Evolutionary conservation across 805 yeast genomes (phyloP).

Genomic region (Sugiyamaella valdiviana): DNA sequence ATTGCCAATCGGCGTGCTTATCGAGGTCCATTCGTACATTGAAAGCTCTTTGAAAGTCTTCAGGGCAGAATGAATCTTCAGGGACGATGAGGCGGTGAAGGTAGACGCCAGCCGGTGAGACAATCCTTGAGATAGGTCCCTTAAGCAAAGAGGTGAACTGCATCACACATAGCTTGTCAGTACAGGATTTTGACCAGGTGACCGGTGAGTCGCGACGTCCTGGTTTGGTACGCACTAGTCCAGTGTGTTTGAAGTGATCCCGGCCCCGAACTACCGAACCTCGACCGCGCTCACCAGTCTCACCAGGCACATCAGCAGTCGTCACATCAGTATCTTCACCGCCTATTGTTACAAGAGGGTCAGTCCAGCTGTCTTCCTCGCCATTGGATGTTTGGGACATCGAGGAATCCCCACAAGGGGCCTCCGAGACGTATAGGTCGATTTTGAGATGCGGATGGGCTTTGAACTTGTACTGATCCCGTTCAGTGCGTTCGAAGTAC

Average conservation of each 20-base stretch:
- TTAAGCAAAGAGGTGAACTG: constrained; percentile 41
- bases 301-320: background rate
- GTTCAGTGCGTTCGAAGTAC: constrained; percentile 12
- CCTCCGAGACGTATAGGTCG: constrained; percentile 61
- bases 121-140: constrained; percentile 24
- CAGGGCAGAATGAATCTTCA: constrained; percentile 5
- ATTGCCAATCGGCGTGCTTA: background rate
- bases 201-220: constrained; percentile 75
- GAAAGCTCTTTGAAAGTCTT: constrained; percentile 32
- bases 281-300: no score
- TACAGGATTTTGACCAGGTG: constrained; percentile 77
- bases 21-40: background rate
- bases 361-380: constrained; percentile 18
- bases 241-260: constrained; percentile 47
- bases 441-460: constrained; percentile 33
- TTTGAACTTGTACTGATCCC: constrained; percentile 9
- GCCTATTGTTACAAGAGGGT: constrained; percentile 11
- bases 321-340: background rate
- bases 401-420: constrained; percentile 91
- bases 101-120: constrained; percentile 22
- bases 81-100: constrained; percentile 29
- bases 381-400: constrained; percentile 40
- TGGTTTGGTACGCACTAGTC: constrained; percentile 84
- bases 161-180: constrained; percentile 68
- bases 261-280: constrained; percentile 51